Evolutionary conservation across 2,329 filamentous ascomycete species (phyloP).

Genomic region (Septoria petroselini): DNA sequence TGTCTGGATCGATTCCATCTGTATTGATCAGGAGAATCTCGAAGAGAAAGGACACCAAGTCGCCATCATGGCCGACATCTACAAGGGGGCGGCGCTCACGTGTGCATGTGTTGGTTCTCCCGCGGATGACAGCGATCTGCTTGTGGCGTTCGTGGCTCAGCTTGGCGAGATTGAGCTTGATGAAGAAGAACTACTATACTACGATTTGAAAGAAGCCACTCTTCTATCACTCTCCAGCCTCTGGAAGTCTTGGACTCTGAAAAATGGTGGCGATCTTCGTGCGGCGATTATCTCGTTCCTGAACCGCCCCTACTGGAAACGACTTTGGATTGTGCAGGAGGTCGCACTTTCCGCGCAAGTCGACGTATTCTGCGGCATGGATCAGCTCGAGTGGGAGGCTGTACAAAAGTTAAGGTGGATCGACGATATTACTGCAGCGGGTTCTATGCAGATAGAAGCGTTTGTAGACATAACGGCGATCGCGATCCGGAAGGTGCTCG

Average conservation of each 20-base stretch:
- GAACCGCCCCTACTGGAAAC: constrained; percentile 5
- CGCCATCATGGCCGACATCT: constrained; percentile 2
- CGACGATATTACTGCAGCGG: neutral
- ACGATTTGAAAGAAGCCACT: too few species aligned
- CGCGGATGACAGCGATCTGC: constrained; percentile 2
- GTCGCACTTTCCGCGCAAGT: neutral
- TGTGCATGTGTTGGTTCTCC: constrained; percentile 12
- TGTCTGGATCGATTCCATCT: constrained; percentile 12
- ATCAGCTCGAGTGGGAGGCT: neutral
- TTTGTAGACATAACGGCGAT: neutral
- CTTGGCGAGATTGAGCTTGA: neutral
- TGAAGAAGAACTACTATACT: neutral
- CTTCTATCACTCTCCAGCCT: too few species aligned
- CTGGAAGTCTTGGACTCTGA: neutral
- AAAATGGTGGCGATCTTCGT: neutral
- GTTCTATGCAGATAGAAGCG: neutral
- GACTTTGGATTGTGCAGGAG: constrained; percentile 16
- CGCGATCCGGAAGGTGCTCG: neutral
- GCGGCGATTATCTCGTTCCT: neutral
- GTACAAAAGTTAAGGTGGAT: neutral
- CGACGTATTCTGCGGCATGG: neutral
- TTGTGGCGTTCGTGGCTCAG: neutral
- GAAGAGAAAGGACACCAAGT: constrained; percentile 12
- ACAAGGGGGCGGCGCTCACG: constrained; percentile 2
- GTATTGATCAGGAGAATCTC: constrained; percentile 14